Conservation (phyloP, 2,329 filamentous ascomycete species). For the Curvularia sp. region DNA sequence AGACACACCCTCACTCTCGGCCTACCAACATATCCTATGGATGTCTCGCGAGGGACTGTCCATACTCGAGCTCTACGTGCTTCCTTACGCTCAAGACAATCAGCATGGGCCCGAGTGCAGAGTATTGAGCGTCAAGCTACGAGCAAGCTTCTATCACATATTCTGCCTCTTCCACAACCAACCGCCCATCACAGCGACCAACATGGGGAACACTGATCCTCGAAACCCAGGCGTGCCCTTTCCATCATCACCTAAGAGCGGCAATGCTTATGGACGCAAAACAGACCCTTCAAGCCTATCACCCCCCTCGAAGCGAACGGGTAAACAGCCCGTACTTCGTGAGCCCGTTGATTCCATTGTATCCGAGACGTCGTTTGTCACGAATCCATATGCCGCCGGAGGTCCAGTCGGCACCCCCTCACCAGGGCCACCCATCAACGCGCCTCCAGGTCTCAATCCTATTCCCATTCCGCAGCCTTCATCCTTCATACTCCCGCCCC, state of each 20-base stretch:
- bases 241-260: conserved; percentile 32
- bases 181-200: conserved; percentile 66
- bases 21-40: conserved; percentile 94
- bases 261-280: conserved; percentile 38
- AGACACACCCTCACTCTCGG: conserved; percentile 78
- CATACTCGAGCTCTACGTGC: conserved; percentile 83
- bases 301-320: conserved; percentile 43
- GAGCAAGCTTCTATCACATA: conserved; percentile 94
- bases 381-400: conserved; percentile 56
- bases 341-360: conserved; percentile 59
- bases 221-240: conserved; percentile 36
- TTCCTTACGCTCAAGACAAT: conserved; percentile 76
- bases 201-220: conserved; percentile 45
- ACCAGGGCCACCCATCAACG: conserved; percentile 50
- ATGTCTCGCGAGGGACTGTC: conserved; percentile 88
- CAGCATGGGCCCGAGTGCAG: conserved; percentile 78
- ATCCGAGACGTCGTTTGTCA: conserved; percentile 60
- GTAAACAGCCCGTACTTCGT: conserved; percentile 53
- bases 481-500: conserved; percentile 79
- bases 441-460: conserved; percentile 56
- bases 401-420: conserved; percentile 53
- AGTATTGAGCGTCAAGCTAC: conserved; percentile 88
- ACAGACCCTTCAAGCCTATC: conserved; percentile 36
- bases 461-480: conserved; percentile 57
- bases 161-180: conserved; percentile 96